Conservation (phyloP, 495 filamentous ascomycete species). For the Mytilinidion resinicola region DNA sequence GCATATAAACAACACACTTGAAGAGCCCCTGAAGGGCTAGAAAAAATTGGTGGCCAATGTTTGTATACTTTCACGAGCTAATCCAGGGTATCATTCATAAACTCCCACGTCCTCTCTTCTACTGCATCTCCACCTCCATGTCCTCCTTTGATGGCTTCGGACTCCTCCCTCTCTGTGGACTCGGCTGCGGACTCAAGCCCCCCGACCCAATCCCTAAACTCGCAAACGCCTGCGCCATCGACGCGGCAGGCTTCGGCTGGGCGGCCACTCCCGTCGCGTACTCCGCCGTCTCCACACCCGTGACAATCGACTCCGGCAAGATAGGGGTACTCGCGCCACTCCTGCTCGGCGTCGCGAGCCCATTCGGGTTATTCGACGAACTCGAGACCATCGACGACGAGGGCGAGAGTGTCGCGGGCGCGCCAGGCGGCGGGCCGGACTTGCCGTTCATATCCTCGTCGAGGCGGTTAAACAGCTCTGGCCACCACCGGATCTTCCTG, state of each 20-base stretch:
- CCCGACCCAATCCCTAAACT: slow-evolving; percentile 9
- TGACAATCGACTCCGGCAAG: slow-evolving; percentile 13
- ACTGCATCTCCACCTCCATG: slow-evolving; percentile 30
- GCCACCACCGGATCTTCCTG: slow-evolving; percentile 80
- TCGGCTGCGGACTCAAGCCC: background rate
- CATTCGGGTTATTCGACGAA: slow-evolving; percentile 9
- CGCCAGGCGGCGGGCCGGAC: background rate
- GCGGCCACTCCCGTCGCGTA: slow-evolving; percentile 17
- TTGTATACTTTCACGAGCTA: no score
- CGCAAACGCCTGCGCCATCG: slow-evolving; percentile 12
- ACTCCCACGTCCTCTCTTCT: background rate
- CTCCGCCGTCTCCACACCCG: slow-evolving; percentile 18
- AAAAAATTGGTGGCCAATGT: no score
- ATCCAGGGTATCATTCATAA: no score
- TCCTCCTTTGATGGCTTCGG: slow-evolving; percentile 12
- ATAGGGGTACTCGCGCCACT: slow-evolving; percentile 11
- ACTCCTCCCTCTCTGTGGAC: slow-evolving; percentile 4
- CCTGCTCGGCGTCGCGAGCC: background rate
- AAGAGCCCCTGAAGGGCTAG: no score
- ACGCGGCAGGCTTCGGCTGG: slow-evolving; percentile 5
- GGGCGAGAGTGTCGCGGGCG: background rate
- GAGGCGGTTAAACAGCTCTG: slow-evolving; percentile 73
- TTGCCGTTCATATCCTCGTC: slow-evolving; percentile 90
- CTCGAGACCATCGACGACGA: slow-evolving; percentile 1
- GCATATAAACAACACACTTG: no score